A percentile compares a stretch with the other conserved stretches of the same genome.
Conservation (phyloP, 169 alveolate genomes). For the Theileria annulata region DNA sequence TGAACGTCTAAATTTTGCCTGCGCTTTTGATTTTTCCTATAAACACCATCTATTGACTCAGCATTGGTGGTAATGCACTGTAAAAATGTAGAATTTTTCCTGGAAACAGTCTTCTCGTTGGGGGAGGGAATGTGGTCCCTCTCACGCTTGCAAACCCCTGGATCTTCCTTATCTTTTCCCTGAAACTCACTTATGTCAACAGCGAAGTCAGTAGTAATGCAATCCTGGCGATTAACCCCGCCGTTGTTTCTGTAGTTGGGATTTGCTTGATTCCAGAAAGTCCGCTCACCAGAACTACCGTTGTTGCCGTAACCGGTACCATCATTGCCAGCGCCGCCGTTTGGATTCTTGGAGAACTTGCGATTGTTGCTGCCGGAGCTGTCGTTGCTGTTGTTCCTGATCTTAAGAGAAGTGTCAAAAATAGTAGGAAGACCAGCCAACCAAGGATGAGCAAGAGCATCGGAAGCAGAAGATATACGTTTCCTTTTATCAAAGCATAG, state of each 20-base stretch:
- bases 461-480: constrained; percentile 79
- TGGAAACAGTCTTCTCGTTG: constrained; percentile 11
- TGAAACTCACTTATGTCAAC: constrained; percentile 9
- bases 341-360: background rate
- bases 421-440: constrained; percentile 66
- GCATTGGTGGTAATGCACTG: constrained; percentile 36
- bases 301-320: background rate
- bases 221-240: constrained; percentile 21
- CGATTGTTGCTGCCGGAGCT: constrained; percentile 14
- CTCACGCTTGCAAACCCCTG: background rate
- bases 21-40: constrained; percentile 5
- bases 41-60: constrained; percentile 31
- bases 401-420: constrained; percentile 43
- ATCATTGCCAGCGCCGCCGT: constrained; percentile 8
- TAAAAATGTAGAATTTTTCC: background rate
- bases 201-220: constrained; percentile 13
- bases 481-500: constrained; percentile 80
- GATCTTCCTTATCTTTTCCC: background rate
- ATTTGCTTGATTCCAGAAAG: background rate
- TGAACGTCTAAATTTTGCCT: background rate
- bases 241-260: constrained; percentile 8
- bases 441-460: constrained; percentile 90
- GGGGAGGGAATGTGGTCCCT: constrained; percentile 7
- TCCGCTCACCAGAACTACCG: background rate
- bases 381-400: constrained; percentile 37